phyloP scores from a whole-genome alignment of 345 rosid genomes.

The Eutrema heterophyllum region DNA sequence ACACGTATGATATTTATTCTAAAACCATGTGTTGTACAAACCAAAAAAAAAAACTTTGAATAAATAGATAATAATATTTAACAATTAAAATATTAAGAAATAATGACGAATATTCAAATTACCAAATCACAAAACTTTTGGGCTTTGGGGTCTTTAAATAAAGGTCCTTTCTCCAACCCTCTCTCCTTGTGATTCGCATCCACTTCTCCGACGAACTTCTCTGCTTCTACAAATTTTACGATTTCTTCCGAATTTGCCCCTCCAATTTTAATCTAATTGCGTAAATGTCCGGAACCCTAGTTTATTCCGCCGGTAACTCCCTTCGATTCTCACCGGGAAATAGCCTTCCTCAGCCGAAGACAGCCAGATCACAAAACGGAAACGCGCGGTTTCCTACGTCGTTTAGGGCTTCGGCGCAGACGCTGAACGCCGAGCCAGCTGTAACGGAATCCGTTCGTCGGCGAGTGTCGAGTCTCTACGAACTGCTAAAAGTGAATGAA shows the following conservation, averaged over 20 bases:
- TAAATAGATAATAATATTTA: too few species aligned
- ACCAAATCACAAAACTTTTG: not conserved
- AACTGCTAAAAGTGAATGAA: conserved; percentile 45
- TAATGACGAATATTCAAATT: not conserved
- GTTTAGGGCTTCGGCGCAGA: conserved; percentile 14
- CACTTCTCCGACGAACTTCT: conserved; percentile 7
- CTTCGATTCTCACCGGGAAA: conserved; percentile 9
- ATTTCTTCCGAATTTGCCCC: conserved; percentile 15
- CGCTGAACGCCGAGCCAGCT: conserved; percentile 28
- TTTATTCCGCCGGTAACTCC: conserved; percentile 1
- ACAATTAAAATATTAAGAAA: not conserved
- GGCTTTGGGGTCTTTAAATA: conserved; percentile 5
- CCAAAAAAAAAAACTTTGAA: too few species aligned
- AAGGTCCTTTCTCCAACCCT: not conserved
- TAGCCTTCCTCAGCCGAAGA: not conserved
- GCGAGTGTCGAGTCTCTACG: conserved; percentile 44
- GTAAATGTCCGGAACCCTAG: conserved; percentile 24
- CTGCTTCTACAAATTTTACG: not conserved
- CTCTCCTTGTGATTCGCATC: conserved; percentile 20
- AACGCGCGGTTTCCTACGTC: conserved; percentile 28
- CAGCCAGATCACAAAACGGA: conserved; percentile 7
- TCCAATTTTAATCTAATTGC: not conserved
- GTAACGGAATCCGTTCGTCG: conserved; percentile 24
- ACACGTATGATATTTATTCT: not conserved
- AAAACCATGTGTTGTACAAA: too few species aligned